Percentiles rank a stretch among this genome's conserved stretches.
phyloP scores from a whole-genome alignment of 331 rosid species.

The Cydonia oblonga region DNA sequence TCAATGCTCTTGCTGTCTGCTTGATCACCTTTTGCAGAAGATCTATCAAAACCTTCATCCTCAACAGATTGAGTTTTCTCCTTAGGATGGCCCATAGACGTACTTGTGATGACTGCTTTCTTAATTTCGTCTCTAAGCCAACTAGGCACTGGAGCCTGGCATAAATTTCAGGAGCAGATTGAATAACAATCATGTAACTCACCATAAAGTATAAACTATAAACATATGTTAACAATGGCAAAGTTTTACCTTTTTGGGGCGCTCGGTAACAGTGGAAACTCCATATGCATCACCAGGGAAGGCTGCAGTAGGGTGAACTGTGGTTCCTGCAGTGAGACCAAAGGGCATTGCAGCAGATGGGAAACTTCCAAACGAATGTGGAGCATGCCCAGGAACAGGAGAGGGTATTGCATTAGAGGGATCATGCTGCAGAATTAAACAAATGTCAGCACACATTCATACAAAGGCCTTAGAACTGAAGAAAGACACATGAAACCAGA shows the following conservation, averaged over 20 bases:
- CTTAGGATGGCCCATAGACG: conserved; percentile 60
- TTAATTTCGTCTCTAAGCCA: conserved; percentile 97
- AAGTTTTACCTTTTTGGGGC: conserved; percentile 75
- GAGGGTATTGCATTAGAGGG: conserved; percentile 50
- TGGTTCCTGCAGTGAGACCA: conserved; percentile 43
- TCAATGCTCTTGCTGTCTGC: conserved; percentile 67
- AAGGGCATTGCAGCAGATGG: conserved; percentile 53
- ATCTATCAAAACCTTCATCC: conserved; percentile 44
- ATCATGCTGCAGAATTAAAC: conserved; percentile 54
- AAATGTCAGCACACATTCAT: conserved; percentile 23
- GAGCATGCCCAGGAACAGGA: conserved; percentile 48
- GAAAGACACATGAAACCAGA: conserved; percentile 13
- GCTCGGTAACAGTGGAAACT: conserved; percentile 64
- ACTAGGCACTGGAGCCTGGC: conserved; percentile 89
- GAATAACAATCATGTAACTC: background rate
- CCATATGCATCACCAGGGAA: conserved; percentile 79
- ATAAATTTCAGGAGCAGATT: conserved; percentile 9
- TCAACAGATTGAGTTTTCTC: conserved; percentile 38
- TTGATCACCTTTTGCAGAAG: conserved; percentile 46
- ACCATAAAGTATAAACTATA: background rate
- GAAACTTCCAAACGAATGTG: conserved; percentile 74
- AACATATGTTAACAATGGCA: conserved; percentile 10
- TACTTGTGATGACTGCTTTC: conserved; percentile 65
- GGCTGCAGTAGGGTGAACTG: conserved; percentile 46
- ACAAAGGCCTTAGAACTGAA: conserved; percentile 8